Base-by-base conservation (phyloP, 1,284 basidiomycete genomes). In the Vanrija pseudolonga region DNA sequence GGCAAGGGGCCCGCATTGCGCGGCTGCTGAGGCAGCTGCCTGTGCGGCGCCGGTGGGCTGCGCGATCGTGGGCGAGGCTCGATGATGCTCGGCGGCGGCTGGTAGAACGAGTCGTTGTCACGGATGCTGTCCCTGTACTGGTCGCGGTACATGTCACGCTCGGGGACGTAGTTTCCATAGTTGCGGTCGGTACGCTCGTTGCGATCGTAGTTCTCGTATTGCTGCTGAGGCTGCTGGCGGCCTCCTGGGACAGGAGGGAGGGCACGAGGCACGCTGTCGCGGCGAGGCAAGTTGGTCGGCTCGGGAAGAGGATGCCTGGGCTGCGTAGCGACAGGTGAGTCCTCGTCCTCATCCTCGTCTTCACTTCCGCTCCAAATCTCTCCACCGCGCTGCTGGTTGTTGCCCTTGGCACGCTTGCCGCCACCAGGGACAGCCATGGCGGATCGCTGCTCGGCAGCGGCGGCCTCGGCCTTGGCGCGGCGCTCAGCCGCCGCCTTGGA, bases 401-500 rank as follows among this genome's bases (percentile, higher is more conserved):
- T 47, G 36, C 45, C 47, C 39, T 52, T 52, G 23, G 51, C 48
- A 42, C 65, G 56, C 41, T 65, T 65, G 7, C 71, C 69, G 24
- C 61, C 69, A 18, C 71, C 70, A 4, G 69, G 71, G 23, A 68
- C 39, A 43, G 55, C 83, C 47, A 80, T 82, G 19, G 87, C 89
- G 45, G 42, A 32, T 3, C 85, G 87, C 65, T 89, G 85, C 64
- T 90, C 86, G 9, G 51, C 59, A 3, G 59, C 69, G 2, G 66
- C 66, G 19, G 87, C 88, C 67, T 91, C 85, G 14, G 82, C 81
- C 71, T 87, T 88, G 12, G 88, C 87, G 65, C 89, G 88, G 49
- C 91, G 82, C 68, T 94, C 85, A 20, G 84, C 83, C 20, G 89
- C 90, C 60, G 86, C 83, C 67, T 83, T 87, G 15, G 88, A 88